Conservation (phyloP, 75 land plant species). For the Selaginella moellendorffii region DNA sequence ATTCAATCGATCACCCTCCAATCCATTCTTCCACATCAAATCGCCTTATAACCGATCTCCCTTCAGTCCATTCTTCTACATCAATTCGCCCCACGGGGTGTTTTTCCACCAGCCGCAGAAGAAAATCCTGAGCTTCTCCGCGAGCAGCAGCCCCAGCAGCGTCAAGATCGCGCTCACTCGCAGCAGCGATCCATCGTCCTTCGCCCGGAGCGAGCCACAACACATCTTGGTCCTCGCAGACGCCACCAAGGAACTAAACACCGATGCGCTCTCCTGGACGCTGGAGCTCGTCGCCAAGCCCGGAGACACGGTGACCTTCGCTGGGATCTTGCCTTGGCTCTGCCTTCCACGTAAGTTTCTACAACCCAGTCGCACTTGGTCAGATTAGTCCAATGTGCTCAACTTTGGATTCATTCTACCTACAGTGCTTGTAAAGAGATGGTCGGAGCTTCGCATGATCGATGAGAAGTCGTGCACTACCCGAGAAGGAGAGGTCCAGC, state of each 20-base stretch:
- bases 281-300: background rate
- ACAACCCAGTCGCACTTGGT: background rate
- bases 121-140: background rate
- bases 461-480: background rate
- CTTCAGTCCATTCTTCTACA: background rate
- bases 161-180: background rate
- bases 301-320: background rate
- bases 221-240: background rate
- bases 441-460: background rate
- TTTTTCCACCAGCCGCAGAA: background rate
- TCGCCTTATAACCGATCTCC: too few species aligned
- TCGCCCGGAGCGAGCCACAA: background rate
- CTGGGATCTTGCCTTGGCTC: background rate
- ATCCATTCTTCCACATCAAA: too few species aligned
- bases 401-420: background rate
- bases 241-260: background rate
- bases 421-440: background rate
- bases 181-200: background rate
- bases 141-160: too few species aligned
- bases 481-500: background rate
- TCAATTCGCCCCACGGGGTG: background rate
- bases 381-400: background rate
- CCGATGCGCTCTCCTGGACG: background rate
- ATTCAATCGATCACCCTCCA: too few species aligned
- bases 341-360: background rate